Evolutionary conservation across 164 flowering plant genomes (phyloP).

Genomic region (Magnolia sinica): DNA sequence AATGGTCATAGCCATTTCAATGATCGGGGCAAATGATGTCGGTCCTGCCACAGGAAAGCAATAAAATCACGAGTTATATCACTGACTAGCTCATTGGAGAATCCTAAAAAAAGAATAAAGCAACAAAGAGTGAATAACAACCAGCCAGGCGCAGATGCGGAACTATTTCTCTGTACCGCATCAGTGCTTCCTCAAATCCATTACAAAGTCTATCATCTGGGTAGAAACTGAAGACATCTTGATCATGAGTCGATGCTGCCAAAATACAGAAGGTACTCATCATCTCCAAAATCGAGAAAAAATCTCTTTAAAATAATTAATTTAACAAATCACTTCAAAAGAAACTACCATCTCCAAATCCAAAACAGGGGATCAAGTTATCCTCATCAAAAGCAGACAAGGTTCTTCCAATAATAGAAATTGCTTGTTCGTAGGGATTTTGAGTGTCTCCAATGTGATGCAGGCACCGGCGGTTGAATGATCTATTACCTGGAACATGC

Average conservation of each 20-base stretch:
- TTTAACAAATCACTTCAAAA: not conserved
- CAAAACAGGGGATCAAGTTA: conserved; percentile 58
- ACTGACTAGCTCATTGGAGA: not conserved
- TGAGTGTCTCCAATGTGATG: conserved; percentile 55
- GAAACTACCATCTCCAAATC: conserved; percentile 56
- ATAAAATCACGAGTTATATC: not conserved
- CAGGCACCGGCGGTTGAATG: conserved; percentile 56
- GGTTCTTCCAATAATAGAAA: conserved; percentile 50
- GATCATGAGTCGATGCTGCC: conserved; percentile 88
- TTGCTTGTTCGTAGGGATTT: conserved; percentile 55
- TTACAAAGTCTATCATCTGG: conserved; percentile 70
- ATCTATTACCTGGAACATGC: conserved; percentile 43
- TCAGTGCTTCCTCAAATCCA: conserved; percentile 86
- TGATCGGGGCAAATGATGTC: conserved; percentile 90
- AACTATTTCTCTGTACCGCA: conserved; percentile 70
- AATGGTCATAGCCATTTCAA: conserved; percentile 82
- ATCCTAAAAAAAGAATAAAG: not conserved
- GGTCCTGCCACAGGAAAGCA: conserved; percentile 54
- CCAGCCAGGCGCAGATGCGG: conserved; percentile 85
- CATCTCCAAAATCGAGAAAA: not conserved
- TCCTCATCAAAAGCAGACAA: conserved; percentile 53
- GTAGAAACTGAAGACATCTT: conserved; percentile 87
- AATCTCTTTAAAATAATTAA: not conserved
- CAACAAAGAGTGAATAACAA: conserved; percentile 11
- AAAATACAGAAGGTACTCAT: conserved; percentile 7